Conservation (phyloP, 768 basidiomycete species). For the Auricularia heimuer region DNA sequence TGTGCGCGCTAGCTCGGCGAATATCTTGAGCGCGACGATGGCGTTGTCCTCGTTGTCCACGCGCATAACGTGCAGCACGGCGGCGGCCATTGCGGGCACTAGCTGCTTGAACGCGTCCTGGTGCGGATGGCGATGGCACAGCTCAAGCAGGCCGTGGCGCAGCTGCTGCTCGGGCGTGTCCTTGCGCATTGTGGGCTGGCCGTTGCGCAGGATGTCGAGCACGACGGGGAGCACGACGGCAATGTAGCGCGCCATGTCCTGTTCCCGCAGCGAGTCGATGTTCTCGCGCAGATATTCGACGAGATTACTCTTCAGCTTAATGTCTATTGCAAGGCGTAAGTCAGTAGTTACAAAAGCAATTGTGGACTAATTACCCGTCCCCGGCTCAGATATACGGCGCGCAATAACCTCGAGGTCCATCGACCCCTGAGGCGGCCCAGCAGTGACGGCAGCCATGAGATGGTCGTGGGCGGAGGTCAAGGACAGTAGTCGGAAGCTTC, state of each 20-base stretch:
- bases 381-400: too few species aligned
- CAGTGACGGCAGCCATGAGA: too few species aligned
- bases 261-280: conserved; percentile 69
- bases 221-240: conserved; percentile 66
- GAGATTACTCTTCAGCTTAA: too few species aligned
- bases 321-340: too few species aligned
- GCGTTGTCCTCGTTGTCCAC: conserved; percentile 97
- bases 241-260: conserved; percentile 59
- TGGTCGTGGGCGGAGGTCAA: too few species aligned
- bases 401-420: too few species aligned
- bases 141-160: conserved; percentile 79
- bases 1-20: conserved; percentile 78
- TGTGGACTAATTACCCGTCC: too few species aligned
- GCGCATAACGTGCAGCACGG: conserved; percentile 76
- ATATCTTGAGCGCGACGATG: conserved; percentile 76
- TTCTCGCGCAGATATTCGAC: conserved; percentile 65
- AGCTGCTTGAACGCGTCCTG: conserved; percentile 69
- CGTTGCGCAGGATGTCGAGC: conserved; percentile 59
- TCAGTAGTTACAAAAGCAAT: too few species aligned
- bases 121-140: conserved; percentile 77
- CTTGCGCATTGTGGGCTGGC: conserved; percentile 56
- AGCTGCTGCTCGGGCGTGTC: conserved; percentile 69
- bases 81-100: conserved; percentile 54
- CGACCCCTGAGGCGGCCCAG: too few species aligned
- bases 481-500: too few species aligned